phyloP scores from a whole-genome alignment of 1,284 basidiomycete genomes.

The Ganoderma multipileum region DNA sequence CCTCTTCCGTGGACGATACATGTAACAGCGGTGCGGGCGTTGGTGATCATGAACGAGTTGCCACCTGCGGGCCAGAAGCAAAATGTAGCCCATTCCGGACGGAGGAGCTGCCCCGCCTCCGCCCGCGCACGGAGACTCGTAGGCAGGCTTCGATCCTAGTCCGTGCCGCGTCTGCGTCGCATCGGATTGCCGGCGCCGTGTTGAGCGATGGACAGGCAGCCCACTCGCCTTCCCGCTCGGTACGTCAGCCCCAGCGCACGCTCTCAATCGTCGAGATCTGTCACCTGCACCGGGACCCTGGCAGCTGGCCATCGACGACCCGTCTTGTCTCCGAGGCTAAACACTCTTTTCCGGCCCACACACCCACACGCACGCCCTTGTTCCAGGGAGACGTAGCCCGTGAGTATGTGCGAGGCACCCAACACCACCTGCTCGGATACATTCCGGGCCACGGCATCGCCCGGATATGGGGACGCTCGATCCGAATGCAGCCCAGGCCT shows the following conservation, averaged over 20 bases:
- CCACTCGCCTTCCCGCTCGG: background rate
- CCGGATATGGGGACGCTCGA: background rate
- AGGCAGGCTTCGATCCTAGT: conserved; percentile 26
- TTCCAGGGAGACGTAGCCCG: background rate
- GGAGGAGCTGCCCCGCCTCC: background rate
- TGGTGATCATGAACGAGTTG: conserved; percentile 15
- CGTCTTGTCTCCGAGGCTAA: conserved; percentile 9
- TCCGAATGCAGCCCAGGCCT: conserved; percentile 1
- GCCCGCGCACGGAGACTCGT: background rate
- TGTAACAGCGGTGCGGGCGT: conserved; percentile 22
- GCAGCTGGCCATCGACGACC: background rate
- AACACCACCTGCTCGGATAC: conserved; percentile 1
- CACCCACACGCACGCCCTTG: conserved; percentile 1
- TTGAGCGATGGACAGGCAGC: background rate
- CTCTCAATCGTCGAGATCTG: background rate
- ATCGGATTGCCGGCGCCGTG: conserved; percentile 7
- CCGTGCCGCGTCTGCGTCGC: conserved; percentile 18
- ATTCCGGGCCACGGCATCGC: conserved; percentile 1
- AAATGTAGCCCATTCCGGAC: conserved; percentile 11
- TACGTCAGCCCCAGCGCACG: background rate
- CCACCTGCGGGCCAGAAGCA: conserved; percentile 15
- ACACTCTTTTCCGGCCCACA: conserved; percentile 2
- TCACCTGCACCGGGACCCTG: background rate
- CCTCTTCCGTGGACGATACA: conserved; percentile 17
- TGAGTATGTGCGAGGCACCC: background rate